Conservation (phyloP, 768 basidiomycete genomes). For the Boletales sp. region DNA sequence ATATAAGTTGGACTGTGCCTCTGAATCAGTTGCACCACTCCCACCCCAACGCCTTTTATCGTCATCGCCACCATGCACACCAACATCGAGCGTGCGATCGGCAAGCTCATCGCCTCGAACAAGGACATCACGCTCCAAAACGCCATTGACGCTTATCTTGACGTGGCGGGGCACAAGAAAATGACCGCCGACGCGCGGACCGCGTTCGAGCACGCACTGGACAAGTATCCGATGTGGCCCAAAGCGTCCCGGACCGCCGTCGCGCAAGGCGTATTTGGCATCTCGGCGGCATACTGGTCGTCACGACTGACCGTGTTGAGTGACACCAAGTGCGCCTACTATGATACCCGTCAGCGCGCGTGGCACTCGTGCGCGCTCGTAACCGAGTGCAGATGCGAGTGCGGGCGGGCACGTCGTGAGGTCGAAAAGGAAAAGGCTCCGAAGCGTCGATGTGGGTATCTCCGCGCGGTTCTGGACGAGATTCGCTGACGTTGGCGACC, state of each 20-base stretch:
- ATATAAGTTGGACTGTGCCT: too few relatives aligned
- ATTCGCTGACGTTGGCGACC: not conserved
- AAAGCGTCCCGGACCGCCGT: slow-evolving; percentile 1
- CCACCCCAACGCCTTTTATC: too few relatives aligned
- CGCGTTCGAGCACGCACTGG: slow-evolving; percentile 13
- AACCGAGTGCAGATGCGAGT: not conserved
- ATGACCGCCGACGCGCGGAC: slow-evolving; percentile 7
- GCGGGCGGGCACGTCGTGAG: not conserved
- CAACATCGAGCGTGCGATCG: slow-evolving; percentile 12
- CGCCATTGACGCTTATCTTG: slow-evolving; percentile 7
- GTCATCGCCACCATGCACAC: not conserved
- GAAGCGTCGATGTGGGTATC: slow-evolving; percentile 9
- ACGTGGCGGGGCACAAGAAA: slow-evolving; percentile 9
- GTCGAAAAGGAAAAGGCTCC: not conserved
- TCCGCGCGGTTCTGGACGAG: not conserved
- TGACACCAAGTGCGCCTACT: not conserved
- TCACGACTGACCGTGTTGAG: too few relatives aligned
- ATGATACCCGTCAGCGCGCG: not conserved
- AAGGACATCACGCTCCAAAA: slow-evolving; percentile 8
- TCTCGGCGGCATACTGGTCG: slow-evolving; percentile 9
- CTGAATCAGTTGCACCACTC: too few relatives aligned
- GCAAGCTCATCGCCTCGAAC: slow-evolving; percentile 3
- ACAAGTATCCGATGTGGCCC: slow-evolving; percentile 10
- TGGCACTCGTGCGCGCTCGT: not conserved
- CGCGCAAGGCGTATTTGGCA: not conserved